Evolutionary conservation across 495 filamentous ascomycete genomes (phyloP).

Genomic region (Terfezia boudieri): DNA sequence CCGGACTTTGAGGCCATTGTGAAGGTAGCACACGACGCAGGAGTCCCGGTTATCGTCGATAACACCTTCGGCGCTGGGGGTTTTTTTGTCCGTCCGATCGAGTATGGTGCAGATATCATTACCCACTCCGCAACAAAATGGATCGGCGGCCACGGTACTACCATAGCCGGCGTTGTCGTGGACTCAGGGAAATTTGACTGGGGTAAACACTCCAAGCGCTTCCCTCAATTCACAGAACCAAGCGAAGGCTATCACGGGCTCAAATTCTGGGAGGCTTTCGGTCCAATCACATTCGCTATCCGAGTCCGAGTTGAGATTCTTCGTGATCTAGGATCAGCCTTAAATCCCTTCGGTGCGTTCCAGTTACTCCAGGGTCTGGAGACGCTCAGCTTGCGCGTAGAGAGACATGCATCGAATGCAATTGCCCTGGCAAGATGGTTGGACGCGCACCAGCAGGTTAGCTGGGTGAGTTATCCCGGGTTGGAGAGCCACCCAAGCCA

Average conservation of each 20-base stretch:
- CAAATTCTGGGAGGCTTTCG: slow-evolving; percentile 95
- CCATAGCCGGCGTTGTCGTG: slow-evolving; percentile 72
- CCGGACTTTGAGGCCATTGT: slow-evolving; percentile 72
- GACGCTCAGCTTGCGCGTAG: slow-evolving; percentile 66
- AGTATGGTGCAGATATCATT: slow-evolving; percentile 79
- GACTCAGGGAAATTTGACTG: slow-evolving; percentile 95
- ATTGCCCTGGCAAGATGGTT: slow-evolving; percentile 65
- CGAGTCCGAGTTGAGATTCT: slow-evolving; percentile 68
- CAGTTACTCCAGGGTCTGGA: slow-evolving; percentile 79
- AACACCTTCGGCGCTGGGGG: slow-evolving; percentile 97
- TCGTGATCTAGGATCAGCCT: slow-evolving; percentile 58
- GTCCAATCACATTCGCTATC: slow-evolving; percentile 61
- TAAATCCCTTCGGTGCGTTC: slow-evolving; percentile 93
- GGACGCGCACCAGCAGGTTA: slow-evolving; percentile 57
- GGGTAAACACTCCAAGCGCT: slow-evolving; percentile 68
- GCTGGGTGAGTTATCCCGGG: slow-evolving; percentile 89
- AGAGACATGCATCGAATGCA: slow-evolving; percentile 75
- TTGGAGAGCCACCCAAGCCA: slow-evolving; percentile 64
- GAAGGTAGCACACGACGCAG: slow-evolving; percentile 55
- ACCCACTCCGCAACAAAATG: slow-evolving; percentile 91
- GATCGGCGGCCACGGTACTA: slow-evolving; percentile 96
- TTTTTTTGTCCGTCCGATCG: slow-evolving; percentile 72
- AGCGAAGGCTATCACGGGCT: slow-evolving; percentile 86
- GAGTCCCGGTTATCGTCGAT: slow-evolving; percentile 75
- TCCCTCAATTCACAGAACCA: slow-evolving; percentile 87